phyloP scores from a whole-genome alignment of 306 rosid species.

The Cucumis cinereus region DNA sequence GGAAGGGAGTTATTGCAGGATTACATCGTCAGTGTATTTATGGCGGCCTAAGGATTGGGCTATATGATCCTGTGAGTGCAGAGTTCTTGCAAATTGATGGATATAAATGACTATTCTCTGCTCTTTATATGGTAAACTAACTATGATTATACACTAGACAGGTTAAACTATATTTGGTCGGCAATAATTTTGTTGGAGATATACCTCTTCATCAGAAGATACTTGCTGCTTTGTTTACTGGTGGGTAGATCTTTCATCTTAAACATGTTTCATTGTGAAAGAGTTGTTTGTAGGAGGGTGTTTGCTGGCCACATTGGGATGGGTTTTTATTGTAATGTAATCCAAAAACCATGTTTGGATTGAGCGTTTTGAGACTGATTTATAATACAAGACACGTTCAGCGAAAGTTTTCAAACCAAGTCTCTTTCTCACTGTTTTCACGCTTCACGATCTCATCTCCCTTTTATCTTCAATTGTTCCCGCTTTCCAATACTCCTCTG shows the following conservation, averaged over 20 bases:
- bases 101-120: neutral
- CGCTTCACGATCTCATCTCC: too few relatives aligned
- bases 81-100: constrained; percentile 16
- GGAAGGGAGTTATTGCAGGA: constrained; percentile 95
- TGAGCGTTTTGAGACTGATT: too few relatives aligned
- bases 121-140: constrained; percentile 3
- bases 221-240: constrained; percentile 83
- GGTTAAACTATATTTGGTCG: constrained; percentile 82
- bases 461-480: too few relatives aligned
- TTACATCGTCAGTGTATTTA: constrained; percentile 88
- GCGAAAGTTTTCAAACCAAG: too few relatives aligned
- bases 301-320: too few relatives aligned
- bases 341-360: too few relatives aligned
- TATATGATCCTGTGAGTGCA: constrained; percentile 92
- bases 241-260: constrained; percentile 29
- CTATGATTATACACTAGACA: constrained; percentile 39
- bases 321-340: too few relatives aligned
- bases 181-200: constrained; percentile 72
- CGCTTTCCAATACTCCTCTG: too few relatives aligned
- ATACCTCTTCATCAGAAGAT: constrained; percentile 71
- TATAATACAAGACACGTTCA: too few relatives aligned
- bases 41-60: constrained; percentile 93
- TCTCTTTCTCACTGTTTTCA: too few relatives aligned
- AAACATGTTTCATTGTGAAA: neutral
- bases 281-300: neutral